These are phyloP conservation scores for Lactarius sp. DNA, from an alignment of 768 basidiomycete species.

Conservation along the genomic window DNA sequence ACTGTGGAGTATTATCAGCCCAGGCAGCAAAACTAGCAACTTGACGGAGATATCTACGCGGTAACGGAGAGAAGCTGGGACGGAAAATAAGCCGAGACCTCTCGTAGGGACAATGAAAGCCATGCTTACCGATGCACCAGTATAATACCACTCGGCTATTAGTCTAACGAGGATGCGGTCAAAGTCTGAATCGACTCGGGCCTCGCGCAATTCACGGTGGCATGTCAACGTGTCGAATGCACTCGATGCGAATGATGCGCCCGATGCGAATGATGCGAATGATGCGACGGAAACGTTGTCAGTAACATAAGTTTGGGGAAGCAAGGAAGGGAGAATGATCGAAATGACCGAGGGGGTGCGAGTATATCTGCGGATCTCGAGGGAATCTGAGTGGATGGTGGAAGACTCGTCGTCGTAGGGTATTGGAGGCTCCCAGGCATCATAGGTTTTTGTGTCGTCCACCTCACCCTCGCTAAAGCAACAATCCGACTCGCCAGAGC, in stretches of 20 bases:
- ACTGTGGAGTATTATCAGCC: slow-evolving; percentile 26
- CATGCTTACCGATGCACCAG: not conserved
- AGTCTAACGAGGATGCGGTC: slow-evolving; percentile 46
- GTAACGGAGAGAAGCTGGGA: slow-evolving; percentile 55
- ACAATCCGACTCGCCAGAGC: slow-evolving; percentile 39
- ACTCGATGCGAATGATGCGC: slow-evolving; percentile 10
- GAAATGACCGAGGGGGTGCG: slow-evolving; percentile 2
- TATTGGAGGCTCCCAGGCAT: slow-evolving; percentile 12
- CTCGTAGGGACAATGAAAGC: slow-evolving; percentile 26
- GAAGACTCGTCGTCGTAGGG: slow-evolving; percentile 16
- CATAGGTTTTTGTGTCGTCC: slow-evolving; percentile 24
- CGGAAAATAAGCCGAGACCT: slow-evolving; percentile 35
- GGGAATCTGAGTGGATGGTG: slow-evolving; percentile 11
- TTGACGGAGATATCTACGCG: slow-evolving; percentile 38
- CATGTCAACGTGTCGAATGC: slow-evolving; percentile 48
- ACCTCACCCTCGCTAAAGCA: slow-evolving; percentile 29
- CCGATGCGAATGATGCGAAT: slow-evolving; percentile 29
- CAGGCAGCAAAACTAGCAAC: not conserved
- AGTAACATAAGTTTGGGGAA: slow-evolving; percentile 24
- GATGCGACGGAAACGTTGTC: slow-evolving; percentile 37
- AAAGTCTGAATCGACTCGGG: slow-evolving; percentile 43
- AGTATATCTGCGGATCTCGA: slow-evolving; percentile 17
- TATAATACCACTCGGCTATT: slow-evolving; percentile 42
- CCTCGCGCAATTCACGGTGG: slow-evolving; percentile 51
- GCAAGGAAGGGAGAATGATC: slow-evolving; percentile 22